Conservation (phyloP, 176 grass and related monocot genomes). For the Saccharum officinarum region DNA sequence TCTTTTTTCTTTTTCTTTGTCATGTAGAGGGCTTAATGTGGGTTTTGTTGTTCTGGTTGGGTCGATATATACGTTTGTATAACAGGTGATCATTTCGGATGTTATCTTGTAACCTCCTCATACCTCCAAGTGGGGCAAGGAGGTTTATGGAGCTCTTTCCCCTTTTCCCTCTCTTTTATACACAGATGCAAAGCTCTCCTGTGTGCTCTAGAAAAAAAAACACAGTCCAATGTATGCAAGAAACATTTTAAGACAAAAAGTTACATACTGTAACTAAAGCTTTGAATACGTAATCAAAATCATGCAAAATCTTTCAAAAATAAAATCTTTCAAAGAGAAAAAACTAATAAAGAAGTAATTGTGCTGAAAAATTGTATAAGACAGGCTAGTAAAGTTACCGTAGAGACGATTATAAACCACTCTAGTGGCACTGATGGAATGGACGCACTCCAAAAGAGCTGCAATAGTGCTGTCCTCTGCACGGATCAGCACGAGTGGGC, state of each 20-base stretch:
- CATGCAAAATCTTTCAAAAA: neutral
- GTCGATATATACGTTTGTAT: neutral
- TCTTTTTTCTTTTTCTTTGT: neutral
- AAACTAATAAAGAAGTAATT: constrained; percentile 1
- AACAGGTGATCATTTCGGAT: neutral
- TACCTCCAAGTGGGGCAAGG: neutral
- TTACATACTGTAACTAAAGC: neutral
- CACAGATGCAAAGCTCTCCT: neutral
- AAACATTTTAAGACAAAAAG: neutral
- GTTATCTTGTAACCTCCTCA: neutral
- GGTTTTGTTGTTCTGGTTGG: neutral
- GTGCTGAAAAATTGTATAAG: neutral
- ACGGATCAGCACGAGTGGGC: constrained; percentile 66
- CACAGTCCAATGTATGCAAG: neutral
- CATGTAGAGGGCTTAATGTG: neutral
- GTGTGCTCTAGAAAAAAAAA: neutral
- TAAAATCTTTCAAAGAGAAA: neutral
- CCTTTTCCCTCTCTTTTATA: neutral
- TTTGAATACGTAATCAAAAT: constrained; percentile 1
- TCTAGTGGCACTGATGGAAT: constrained; percentile 56
- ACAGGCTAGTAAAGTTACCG: constrained; percentile 45
- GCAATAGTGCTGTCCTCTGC: constrained; percentile 58
- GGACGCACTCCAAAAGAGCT: constrained; percentile 64
- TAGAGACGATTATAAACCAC: constrained; percentile 91
- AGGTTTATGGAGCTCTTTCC: neutral